A percentile compares a stretch with the other conserved stretches of the same genome.
Evolutionary conservation across 208 protist species (phyloP).

Genomic region (Phytomonas sp.): DNA sequence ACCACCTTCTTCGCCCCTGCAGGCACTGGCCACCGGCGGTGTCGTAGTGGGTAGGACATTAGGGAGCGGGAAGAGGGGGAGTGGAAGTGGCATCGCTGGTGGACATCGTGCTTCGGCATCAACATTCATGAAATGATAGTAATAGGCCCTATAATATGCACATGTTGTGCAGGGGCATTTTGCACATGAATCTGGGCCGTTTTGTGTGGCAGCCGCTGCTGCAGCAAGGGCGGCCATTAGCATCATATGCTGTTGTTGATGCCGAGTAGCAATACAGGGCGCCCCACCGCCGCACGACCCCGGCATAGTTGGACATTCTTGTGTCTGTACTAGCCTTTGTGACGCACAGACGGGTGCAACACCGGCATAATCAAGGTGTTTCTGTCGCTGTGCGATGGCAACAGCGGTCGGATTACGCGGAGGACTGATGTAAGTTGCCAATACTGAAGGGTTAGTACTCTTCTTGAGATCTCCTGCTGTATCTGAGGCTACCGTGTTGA

Average conservation of each 20-base stretch:
- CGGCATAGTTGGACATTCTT: neutral
- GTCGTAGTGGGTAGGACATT: neutral
- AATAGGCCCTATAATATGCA: conserved; percentile 31
- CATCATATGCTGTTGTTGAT: neutral
- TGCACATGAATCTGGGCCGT: conserved; percentile 16
- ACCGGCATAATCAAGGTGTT: neutral
- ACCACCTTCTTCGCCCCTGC: neutral
- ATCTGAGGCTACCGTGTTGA: conserved; percentile 17
- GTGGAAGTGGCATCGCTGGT: neutral
- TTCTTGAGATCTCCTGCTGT: conserved; percentile 3
- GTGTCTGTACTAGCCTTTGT: neutral
- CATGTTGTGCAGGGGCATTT: conserved; percentile 45
- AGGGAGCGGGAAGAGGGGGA: neutral
- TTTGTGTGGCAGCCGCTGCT: neutral
- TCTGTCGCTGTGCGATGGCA: neutral
- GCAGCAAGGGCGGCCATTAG: neutral
- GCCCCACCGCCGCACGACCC: neutral
- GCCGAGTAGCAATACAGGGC: neutral
- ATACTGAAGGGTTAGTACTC: neutral
- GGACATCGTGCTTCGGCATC: neutral
- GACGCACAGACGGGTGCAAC: neutral
- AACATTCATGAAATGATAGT: conserved; percentile 11
- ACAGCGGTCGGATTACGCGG: conserved; percentile 30
- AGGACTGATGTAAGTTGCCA: conserved; percentile 52
- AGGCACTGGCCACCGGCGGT: neutral